A percentile compares a stretch with the other conserved stretches of the same genome.
Evolutionary conservation across 2,329 filamentous ascomycete genomes (phyloP).

Genomic region (Colletotrichum incanum): DNA sequence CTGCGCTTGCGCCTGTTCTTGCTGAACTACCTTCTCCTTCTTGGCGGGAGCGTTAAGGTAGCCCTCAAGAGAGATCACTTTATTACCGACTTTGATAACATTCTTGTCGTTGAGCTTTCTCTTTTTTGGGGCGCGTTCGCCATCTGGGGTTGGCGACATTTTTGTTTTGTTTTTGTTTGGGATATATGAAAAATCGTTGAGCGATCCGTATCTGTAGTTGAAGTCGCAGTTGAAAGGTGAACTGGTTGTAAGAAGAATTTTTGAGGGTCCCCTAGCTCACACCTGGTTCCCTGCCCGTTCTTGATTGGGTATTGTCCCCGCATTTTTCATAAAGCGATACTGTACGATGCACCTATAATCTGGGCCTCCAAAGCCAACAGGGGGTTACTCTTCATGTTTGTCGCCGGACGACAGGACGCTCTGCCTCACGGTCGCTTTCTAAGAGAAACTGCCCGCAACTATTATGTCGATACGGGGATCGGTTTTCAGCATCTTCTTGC

Average conservation of each 20-base stretch:
- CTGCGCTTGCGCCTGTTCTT: constrained; percentile 19
- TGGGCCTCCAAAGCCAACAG: no score
- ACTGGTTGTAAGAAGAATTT: constrained; percentile 26
- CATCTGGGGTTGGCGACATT: constrained; percentile 43
- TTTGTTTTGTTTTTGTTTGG: neutral
- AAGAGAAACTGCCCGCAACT: no score
- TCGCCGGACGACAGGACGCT: neutral
- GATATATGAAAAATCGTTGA: neutral
- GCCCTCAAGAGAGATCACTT: constrained; percentile 64
- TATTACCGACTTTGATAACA: constrained; percentile 63
- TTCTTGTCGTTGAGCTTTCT: constrained; percentile 54
- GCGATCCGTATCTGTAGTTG: neutral
- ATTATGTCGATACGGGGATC: neutral
- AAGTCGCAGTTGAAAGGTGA: neutral
- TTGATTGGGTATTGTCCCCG: neutral
- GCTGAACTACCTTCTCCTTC: constrained; percentile 32
- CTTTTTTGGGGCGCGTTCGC: constrained; percentile 55
- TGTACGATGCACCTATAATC: neutral
- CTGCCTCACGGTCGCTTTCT: neutral
- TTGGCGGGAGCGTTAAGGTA: constrained; percentile 60
- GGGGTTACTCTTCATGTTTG: neutral
- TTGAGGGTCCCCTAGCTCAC: constrained; percentile 27
- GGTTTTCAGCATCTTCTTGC: neutral
- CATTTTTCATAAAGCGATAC: constrained; percentile 17
- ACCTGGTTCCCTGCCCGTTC: neutral